Base-by-base conservation (phyloP, 306 rosid species). In the Adenanthera pavonina region DNA sequence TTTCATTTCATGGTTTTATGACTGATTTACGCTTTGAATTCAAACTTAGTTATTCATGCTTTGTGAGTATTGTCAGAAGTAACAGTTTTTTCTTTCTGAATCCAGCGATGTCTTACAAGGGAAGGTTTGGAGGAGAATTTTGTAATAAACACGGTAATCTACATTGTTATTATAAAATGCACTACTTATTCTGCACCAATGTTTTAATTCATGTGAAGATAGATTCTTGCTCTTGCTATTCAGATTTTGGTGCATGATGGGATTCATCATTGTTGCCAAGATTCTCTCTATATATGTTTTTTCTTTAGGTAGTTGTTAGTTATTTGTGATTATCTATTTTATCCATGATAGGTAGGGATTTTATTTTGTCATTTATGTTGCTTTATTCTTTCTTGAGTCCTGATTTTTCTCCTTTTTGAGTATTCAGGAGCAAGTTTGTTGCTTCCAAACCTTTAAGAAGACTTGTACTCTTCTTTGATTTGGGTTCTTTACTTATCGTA, bases 41-140 rank as follows among this genome's bases (percentile, higher is more conserved):
- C 49, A 43, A 48, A 53, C 79, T 69, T 78, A 20, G 75, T 53
- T 81, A 43, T 38, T n/a, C 0, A 20, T 66, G 64, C 72, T 61
- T 70, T 69, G 69, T 41, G 19, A 62, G 65, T 16, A 5, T 57
- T 60, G 76, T 25, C 68, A 67, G 59, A n/a, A 68, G n/a, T 69
- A 69, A 46, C 33, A 15, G 8, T 78, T 78, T 14, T 19, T 71
- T 75, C 61, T 69, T 75, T 82, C 38, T 77, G 74, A 86, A 83
- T 89, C 76, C 92, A 95, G 99, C 90, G 99, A 87, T 95, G 99
- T 85, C 97, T 95, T 84, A 82, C 91, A 56, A 92, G 92, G 43
- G 97, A 91, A n/a, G 84, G 90, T 66, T 88, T 95, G 91, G 97
- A 95, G 56, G 99, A 95, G 81, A 95, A 93, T 79, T 87, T 95